Conservation (phyloP, 1,139 yeast genomes). For the Blastobotrys buckinghamii region DNA sequence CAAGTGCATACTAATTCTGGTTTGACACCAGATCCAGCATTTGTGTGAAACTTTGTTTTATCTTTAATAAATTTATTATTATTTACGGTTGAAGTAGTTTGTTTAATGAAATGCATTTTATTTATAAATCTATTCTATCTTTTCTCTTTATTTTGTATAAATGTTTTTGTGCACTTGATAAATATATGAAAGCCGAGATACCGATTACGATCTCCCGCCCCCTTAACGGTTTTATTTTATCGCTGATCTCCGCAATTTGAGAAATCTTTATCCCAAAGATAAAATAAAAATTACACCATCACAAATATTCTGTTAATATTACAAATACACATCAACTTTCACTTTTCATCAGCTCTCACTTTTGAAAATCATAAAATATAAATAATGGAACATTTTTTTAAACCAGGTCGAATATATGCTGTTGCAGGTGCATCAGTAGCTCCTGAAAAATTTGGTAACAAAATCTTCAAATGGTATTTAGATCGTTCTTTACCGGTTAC, state of each 20-base stretch:
- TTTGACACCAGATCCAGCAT: constrained; percentile 13
- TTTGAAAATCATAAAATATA: no score
- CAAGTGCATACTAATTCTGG: constrained; percentile 14
- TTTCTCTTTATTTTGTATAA: background rate
- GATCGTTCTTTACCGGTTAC: constrained; percentile 51
- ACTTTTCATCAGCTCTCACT: background rate
- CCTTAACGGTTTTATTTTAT: no score
- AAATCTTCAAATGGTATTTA: constrained; percentile 64
- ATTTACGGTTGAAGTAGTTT: background rate
- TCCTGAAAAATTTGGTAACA: constrained; percentile 63
- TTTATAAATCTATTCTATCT: background rate
- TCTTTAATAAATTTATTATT: background rate
- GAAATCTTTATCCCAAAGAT: no score
- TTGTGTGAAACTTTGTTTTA: constrained; percentile 2
- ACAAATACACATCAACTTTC: no score
- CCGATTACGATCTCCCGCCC: no score
- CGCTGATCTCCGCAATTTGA: no score
- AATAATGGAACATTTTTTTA: constrained; percentile 42
- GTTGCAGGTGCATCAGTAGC: constrained; percentile 73
- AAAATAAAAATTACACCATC: no score
- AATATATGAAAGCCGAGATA: no score
- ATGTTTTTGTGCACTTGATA: no score
- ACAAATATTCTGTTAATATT: no score
- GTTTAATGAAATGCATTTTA: background rate
- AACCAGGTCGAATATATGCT: constrained; percentile 47